Percentiles rank a stretch among this genome's conserved stretches.
Evolutionary conservation across 139 green algal species (phyloP).

Genomic region (Coelastrella sp.): DNA sequence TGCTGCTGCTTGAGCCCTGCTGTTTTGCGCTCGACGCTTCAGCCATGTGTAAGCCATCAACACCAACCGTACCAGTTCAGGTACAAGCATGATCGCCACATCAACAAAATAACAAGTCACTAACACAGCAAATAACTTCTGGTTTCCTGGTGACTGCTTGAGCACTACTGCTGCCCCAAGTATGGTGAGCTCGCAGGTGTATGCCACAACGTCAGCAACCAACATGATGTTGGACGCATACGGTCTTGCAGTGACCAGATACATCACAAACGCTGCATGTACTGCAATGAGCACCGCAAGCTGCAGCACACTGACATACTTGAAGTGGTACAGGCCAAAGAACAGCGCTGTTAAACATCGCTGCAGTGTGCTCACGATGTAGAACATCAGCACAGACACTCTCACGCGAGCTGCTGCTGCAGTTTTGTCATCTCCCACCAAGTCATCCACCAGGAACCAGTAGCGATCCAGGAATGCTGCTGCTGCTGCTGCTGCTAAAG

Average conservation of each 20-base stretch:
- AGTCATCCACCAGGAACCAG: constrained; percentile 36
- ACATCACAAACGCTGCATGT: constrained; percentile 7
- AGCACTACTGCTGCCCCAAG: constrained; percentile 10
- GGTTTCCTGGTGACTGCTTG: background rate
- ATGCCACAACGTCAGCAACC: constrained; percentile 8
- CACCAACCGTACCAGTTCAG: background rate
- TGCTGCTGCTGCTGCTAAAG: background rate
- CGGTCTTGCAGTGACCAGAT: constrained; percentile 5
- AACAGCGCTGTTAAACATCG: constrained; percentile 9
- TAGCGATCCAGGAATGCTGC: constrained; percentile 1
- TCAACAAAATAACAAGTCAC: constrained; percentile 34
- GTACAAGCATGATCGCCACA: constrained; percentile 21
- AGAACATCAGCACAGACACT: constrained; percentile 2
- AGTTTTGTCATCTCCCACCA: constrained; percentile 1
- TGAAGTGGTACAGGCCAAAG: constrained; percentile 35
- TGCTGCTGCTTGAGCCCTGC: background rate
- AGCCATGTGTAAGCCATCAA: constrained; percentile 16
- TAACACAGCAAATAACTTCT: background rate
- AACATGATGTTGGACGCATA: constrained; percentile 28
- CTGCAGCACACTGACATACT: background rate
- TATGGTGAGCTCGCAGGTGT: constrained; percentile 16
- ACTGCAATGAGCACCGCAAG: background rate
- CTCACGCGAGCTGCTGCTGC: background rate
- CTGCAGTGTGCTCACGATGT: constrained; percentile 18
- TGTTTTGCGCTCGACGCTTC: background rate